Evolutionary conservation across 2,329 filamentous ascomycete species (phyloP).

Genomic region (Exophiala phaeomuriformis): DNA sequence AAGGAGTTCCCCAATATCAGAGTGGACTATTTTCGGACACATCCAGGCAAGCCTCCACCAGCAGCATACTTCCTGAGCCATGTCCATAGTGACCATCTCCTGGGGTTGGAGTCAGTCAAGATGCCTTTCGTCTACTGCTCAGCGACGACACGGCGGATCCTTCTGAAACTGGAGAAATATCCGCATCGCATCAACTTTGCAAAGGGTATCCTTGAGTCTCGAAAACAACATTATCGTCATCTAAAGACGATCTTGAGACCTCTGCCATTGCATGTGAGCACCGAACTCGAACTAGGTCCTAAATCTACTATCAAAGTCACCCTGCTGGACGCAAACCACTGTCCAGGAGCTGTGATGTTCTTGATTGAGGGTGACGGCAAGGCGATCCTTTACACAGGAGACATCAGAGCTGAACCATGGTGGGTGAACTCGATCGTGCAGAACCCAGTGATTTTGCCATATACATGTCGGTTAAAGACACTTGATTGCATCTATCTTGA

Average conservation of each 20-base stretch:
- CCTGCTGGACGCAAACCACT: conserved; percentile 86
- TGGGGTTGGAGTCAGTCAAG: conserved; percentile 66
- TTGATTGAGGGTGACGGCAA: conserved; percentile 67
- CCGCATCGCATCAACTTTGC: conserved; percentile 74
- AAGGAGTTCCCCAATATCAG: conserved; percentile 72
- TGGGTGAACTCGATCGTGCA: conserved; percentile 68
- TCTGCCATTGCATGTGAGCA: conserved; percentile 74
- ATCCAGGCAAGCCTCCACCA: conserved; percentile 51
- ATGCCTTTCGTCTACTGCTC: conserved; percentile 89
- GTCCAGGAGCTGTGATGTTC: conserved; percentile 85
- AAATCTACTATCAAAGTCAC: conserved; percentile 68
- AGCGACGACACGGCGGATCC: conserved; percentile 67
- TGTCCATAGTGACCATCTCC: conserved; percentile 83
- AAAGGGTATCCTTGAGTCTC: conserved; percentile 66
- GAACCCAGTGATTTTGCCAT: conserved; percentile 68
- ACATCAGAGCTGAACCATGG: conserved; percentile 77
- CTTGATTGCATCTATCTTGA: conserved; percentile 84
- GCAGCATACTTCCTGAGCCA: conserved; percentile 85
- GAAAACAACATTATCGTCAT: conserved; percentile 68
- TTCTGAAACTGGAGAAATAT: conserved; percentile 71
- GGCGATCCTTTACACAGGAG: conserved; percentile 79
- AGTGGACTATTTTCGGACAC: conserved; percentile 72
- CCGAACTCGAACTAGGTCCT: conserved; percentile 63
- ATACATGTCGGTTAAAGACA: conserved; percentile 56
- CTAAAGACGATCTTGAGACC: conserved; percentile 67